Evolutionary conservation across 495 filamentous ascomycete genomes (phyloP), one percentile per base, ranked within the genome.

Genomic region (Amphirosellinia nigrospora): DNA sequence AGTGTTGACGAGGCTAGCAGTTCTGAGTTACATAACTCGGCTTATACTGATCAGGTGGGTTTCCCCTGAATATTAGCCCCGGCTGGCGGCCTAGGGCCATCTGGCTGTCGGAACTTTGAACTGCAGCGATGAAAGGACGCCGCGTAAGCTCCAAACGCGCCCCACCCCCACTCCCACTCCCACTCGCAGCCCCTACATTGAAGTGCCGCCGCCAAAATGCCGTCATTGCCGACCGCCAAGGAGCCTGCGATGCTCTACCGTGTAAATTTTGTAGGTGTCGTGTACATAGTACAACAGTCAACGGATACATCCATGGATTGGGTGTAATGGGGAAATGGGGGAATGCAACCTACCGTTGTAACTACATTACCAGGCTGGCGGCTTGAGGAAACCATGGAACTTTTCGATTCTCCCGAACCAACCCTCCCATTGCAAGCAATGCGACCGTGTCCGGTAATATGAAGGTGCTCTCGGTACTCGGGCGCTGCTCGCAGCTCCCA

Each of bases 401-500:
- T 38, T 26, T 13, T 41, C 9, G 21, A 62, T 7, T 19, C 30
- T 53, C 45, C 6, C 19, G 4, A 41, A 7, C 16, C 36, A 60
- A 60, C 41, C 45, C 38, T 70, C n/a, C 15, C 38, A 46, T 53
- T 28, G 46, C 60, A 64, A 15, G 60, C 56, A 36, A 70, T 70
- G 68, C 60, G 60, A 70, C 60, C 28, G 36, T 43, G 19, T 50
- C 48, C 32, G 5, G 48, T 11, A 70, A 36, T 6, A 70, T 70
- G 68, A 70, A 39, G 68, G 56, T 70, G 39, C 68, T 70, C 46
- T 64, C 68, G 26, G 59, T 64, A 45, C 16, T 70, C 62, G 68
- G 68, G 46, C 56, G 68, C 68, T 70, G 68, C 50, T 64, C 68
- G 38, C 68, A 70, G 68, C 68, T 70, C 38, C 68, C 68, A 19